phyloP scores from a whole-genome alignment of 1,284 basidiomycete species.

The Malassezia dermatis region DNA sequence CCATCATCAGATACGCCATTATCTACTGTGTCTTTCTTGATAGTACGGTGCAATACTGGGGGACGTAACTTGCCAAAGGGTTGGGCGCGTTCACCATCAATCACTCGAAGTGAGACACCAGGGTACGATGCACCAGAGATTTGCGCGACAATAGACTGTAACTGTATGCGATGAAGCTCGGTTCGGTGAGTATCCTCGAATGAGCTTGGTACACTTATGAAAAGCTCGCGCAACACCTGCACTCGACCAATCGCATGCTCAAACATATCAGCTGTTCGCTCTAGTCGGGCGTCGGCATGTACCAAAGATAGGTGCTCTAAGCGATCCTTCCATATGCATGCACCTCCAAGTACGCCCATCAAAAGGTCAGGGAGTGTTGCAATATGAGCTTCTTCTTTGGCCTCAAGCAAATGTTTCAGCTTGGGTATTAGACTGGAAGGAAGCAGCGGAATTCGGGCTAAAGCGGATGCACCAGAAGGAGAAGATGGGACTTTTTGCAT shows the following conservation, averaged over 20 bases:
- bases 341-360: slow-evolving; percentile 40
- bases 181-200: slow-evolving; percentile 35
- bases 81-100: slow-evolving; percentile 14
- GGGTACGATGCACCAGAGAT: slow-evolving; percentile 35
- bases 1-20: background rate
- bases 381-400: slow-evolving; percentile 28
- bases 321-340: slow-evolving; percentile 42
- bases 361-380: slow-evolving; percentile 39
- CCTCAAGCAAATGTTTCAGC: slow-evolving; percentile 31
- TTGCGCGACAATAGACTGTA: slow-evolving; percentile 37
- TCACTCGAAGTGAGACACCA: slow-evolving; percentile 35
- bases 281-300: slow-evolving; percentile 32
- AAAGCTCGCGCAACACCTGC: slow-evolving; percentile 34
- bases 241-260: slow-evolving; percentile 33
- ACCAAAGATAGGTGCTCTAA: slow-evolving; percentile 35
- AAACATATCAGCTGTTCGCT: slow-evolving; percentile 27
- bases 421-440: slow-evolving; percentile 32
- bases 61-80: background rate
- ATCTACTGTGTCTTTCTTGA: slow-evolving; percentile 5
- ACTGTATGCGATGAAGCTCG: slow-evolving; percentile 36
- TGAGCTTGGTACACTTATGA: slow-evolving; percentile 30
- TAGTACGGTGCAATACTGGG: slow-evolving; percentile 18
- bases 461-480: background rate
- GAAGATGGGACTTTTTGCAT: background rate
- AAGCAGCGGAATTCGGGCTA: slow-evolving; percentile 33